Conservation (phyloP, 163 green algal species). For the Volvox carteri region DNA sequence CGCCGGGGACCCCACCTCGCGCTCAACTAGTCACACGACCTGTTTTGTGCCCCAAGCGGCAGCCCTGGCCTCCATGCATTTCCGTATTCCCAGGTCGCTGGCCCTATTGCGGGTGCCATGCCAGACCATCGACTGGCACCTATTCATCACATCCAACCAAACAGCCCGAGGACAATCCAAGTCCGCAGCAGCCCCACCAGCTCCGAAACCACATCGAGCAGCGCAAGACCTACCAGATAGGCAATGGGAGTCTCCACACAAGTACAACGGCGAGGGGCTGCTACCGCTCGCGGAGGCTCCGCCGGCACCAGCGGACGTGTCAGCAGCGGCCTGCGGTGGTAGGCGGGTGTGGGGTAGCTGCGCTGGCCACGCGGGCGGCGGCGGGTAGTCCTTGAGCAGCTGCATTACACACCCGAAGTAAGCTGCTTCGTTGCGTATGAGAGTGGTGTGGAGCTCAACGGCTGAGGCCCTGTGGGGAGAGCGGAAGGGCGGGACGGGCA, state of each 20-base stretch:
- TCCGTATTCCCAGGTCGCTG: too few species aligned
- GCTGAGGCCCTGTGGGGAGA: conserved; percentile 53
- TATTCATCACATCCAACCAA: too few species aligned
- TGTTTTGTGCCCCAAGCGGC: too few species aligned
- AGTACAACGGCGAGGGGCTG: conserved; percentile 64
- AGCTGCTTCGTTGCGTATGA: conserved; percentile 87
- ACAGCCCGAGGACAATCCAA: too few species aligned
- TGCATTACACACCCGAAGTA: conserved; percentile 81
- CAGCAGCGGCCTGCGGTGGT: not conserved
- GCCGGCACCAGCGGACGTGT: not conserved
- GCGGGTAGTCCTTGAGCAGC: conserved; percentile 70
- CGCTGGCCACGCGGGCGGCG: conserved; percentile 17
- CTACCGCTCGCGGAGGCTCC: not conserved
- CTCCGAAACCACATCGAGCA: too few species aligned
- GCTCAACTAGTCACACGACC: too few species aligned
- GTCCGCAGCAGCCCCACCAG: too few species aligned
- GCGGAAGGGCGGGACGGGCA: not conserved
- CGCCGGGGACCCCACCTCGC: too few species aligned
- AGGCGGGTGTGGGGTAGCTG: not conserved
- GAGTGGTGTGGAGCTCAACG: conserved; percentile 78
- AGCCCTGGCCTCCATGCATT: too few species aligned
- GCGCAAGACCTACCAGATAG: conserved; percentile 78
- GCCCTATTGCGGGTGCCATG: too few species aligned
- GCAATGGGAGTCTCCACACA: conserved; percentile 86
- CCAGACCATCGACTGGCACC: too few species aligned